phyloP scores from a whole-genome alignment of 2,329 filamentous ascomycete species.

The Arthrobotrys musiformis region DNA sequence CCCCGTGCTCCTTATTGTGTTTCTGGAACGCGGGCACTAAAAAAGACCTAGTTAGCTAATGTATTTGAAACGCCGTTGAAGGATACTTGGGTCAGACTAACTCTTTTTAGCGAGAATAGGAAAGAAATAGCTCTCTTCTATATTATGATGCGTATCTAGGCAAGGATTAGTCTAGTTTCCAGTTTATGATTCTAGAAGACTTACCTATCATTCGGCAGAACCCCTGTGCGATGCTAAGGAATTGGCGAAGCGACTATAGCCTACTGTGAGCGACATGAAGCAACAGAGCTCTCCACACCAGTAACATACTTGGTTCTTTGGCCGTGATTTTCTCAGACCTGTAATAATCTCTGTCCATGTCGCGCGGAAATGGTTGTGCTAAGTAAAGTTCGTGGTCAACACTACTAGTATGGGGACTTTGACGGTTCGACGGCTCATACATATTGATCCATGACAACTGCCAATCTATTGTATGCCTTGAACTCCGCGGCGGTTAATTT shows the following conservation, averaged over 20 bases:
- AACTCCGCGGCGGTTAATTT: constrained; percentile 76
- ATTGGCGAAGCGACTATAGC: constrained; percentile 42
- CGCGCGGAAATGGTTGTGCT: constrained; percentile 81
- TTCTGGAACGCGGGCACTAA: constrained; percentile 57
- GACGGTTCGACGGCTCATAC: constrained; percentile 64
- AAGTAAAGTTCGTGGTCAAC: constrained; percentile 37
- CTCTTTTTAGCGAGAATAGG: constrained; percentile 75
- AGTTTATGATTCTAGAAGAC: neutral
- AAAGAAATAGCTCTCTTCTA: constrained; percentile 85
- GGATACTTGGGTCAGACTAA: neutral
- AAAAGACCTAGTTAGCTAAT: constrained; percentile 60
- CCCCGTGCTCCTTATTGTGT: constrained; percentile 57
- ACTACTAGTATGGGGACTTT: constrained; percentile 9
- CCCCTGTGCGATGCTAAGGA: constrained; percentile 42
- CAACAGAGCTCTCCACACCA: constrained; percentile 1
- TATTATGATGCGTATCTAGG: constrained; percentile 71
- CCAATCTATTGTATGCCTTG: constrained; percentile 75
- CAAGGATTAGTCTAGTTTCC: neutral
- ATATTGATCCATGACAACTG: constrained; percentile 79
- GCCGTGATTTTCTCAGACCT: constrained; percentile 34
- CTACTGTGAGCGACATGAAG: constrained; percentile 6
- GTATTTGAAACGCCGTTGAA: constrained; percentile 65
- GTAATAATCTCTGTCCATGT: constrained; percentile 68
- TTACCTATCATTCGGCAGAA: constrained; percentile 50
- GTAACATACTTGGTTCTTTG: constrained; percentile 48